Conservation (phyloP, 1,284 basidiomycete species). For the Psilocybe mexicana region DNA sequence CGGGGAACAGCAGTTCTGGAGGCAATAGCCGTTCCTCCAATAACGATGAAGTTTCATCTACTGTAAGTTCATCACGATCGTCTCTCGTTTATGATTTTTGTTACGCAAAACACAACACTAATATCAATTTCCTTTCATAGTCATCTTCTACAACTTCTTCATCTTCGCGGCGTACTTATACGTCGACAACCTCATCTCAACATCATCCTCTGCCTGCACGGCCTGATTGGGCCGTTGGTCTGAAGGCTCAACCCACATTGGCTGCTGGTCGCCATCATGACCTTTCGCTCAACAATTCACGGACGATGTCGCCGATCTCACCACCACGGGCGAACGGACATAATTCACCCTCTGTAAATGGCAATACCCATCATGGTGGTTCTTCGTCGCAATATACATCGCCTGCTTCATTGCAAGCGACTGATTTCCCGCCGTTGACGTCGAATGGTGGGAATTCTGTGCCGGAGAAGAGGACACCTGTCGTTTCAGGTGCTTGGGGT, state of each 20-base stretch:
- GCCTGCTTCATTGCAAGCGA: slow-evolving; percentile 52
- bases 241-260: slow-evolving; percentile 68
- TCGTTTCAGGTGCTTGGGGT: slow-evolving; percentile 67
- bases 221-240: slow-evolving; percentile 83
- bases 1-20: slow-evolving; percentile 52
- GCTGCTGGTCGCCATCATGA: slow-evolving; percentile 49
- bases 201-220: slow-evolving; percentile 80
- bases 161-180: slow-evolving; percentile 72
- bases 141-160: slow-evolving; percentile 77
- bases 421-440: slow-evolving; percentile 73
- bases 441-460: slow-evolving; percentile 28
- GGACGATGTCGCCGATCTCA: slow-evolving; percentile 39
- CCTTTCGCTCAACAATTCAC: slow-evolving; percentile 32
- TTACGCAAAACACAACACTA: neutral
- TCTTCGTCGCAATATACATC: slow-evolving; percentile 26
- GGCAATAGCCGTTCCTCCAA: slow-evolving; percentile 52
- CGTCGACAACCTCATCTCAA: slow-evolving; percentile 68
- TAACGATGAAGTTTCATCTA: slow-evolving; percentile 73
- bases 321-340: slow-evolving; percentile 30
- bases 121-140: slow-evolving; percentile 29
- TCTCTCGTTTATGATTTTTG: slow-evolving; percentile 2
- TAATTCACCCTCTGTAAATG: neutral
- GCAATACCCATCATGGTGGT: neutral
- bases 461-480: slow-evolving; percentile 50
- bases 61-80: slow-evolving; percentile 49